Evolutionary conservation across 257 asterid species (phyloP).

Genomic region (Coffea eugenioides): DNA sequence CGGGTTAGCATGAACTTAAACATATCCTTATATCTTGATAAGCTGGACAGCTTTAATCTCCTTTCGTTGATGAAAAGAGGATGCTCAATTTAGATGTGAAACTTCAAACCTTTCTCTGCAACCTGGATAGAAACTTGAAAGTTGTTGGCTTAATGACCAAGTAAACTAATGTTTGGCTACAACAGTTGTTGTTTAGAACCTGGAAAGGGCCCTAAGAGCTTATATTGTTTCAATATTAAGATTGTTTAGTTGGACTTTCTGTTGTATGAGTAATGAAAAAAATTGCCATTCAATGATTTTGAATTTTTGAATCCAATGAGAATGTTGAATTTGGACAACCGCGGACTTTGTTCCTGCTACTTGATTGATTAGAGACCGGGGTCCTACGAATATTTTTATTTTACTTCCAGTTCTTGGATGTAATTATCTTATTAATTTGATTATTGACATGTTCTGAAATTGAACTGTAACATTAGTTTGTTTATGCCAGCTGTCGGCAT

Average conservation of each 20-base stretch:
- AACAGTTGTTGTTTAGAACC: background rate
- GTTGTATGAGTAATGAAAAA: background rate
- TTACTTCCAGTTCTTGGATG: background rate
- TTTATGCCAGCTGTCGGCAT: constrained; percentile 57
- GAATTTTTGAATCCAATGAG: background rate
- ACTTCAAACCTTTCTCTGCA: background rate
- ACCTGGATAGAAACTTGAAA: background rate
- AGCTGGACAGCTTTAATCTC: background rate
- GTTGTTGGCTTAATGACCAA: background rate
- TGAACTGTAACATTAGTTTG: background rate
- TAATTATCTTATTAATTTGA: background rate
- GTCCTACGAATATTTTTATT: background rate
- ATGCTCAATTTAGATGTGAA: background rate
- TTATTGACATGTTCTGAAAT: background rate
- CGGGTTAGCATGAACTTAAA: background rate
- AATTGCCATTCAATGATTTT: background rate
- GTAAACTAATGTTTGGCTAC: background rate
- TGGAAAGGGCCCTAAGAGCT: background rate
- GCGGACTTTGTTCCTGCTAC: background rate
- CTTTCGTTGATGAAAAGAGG: background rate
- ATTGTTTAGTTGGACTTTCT: background rate
- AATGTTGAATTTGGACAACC: background rate
- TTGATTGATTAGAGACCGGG: background rate
- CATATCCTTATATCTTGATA: background rate
- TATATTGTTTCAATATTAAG: background rate